Evolutionary conservation across 768 basidiomycete species (phyloP).

Genomic region (Amanita jacksonii): DNA sequence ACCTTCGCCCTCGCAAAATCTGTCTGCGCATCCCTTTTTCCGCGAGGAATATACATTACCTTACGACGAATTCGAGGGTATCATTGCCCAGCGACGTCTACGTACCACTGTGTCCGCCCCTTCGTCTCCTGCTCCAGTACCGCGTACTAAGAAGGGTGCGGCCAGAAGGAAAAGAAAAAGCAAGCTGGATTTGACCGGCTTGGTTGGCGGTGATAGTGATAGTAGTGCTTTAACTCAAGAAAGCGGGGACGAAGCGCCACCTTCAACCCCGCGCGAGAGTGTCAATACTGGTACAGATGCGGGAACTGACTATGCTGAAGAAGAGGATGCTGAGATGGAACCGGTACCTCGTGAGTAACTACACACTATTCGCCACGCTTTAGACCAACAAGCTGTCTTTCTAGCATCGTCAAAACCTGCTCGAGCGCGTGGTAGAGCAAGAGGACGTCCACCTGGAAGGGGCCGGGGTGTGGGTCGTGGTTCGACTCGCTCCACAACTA

Average conservation of each 20-base stretch:
- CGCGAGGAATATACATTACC: constrained; percentile 59
- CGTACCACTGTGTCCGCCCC: constrained; percentile 56
- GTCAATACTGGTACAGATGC: constrained; percentile 63
- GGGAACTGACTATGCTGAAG: constrained; percentile 61
- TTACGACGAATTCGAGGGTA: constrained; percentile 49
- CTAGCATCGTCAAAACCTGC: constrained; percentile 27
- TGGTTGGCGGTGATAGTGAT: constrained; percentile 78
- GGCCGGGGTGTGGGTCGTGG: constrained; percentile 22
- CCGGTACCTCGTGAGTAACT: constrained; percentile 42
- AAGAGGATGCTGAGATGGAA: constrained; percentile 55
- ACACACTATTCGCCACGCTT: background rate
- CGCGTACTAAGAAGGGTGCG: constrained; percentile 16
- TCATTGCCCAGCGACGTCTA: constrained; percentile 55
- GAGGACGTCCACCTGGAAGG: constrained; percentile 16
- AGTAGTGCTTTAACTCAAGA: constrained; percentile 79
- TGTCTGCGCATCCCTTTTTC: constrained; percentile 63
- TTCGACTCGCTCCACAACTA: constrained; percentile 31
- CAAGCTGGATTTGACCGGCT: constrained; percentile 56
- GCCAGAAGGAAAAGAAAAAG: constrained; percentile 35
- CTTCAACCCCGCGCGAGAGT: constrained; percentile 55
- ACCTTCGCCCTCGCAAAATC: constrained; percentile 62
- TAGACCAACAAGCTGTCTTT: background rate
- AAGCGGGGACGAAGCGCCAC: constrained; percentile 63
- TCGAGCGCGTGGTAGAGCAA: constrained; percentile 25
- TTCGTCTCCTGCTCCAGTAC: constrained; percentile 39